A percentile compares a stretch with the other conserved stretches of the same genome.
These are phyloP conservation scores for Cyclostephanos tholiformis DNA, from an alignment of 108 stramenopile genomes.

Conservation along the genomic window DNA sequence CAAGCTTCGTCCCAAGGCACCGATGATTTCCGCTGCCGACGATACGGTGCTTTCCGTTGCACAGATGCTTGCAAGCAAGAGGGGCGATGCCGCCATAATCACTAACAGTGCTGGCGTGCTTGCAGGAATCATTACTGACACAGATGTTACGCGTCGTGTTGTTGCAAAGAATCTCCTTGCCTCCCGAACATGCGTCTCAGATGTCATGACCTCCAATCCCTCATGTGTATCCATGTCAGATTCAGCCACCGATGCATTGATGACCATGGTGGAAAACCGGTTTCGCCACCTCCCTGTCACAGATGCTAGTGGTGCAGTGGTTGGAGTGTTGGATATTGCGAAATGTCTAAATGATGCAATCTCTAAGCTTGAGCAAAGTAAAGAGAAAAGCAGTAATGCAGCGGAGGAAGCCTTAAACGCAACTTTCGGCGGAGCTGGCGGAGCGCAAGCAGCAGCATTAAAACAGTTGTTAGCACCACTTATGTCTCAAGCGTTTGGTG, in stretches of 20 bases:
- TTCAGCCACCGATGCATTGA: constrained; percentile 86
- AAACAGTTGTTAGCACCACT: constrained; percentile 69
- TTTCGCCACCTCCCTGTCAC: constrained; percentile 93
- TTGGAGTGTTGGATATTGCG: constrained; percentile 92
- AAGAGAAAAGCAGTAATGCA: constrained; percentile 55
- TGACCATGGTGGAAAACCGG: constrained; percentile 92
- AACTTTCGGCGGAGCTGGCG: constrained; percentile 57
- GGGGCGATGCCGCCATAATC: constrained; percentile 68
- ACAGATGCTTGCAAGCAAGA: constrained; percentile 67
- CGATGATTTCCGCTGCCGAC: constrained; percentile 45
- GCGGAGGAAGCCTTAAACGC: constrained; percentile 72
- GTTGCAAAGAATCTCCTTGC: constrained; percentile 76
- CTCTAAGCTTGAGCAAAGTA: constrained; percentile 79
- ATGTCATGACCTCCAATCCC: constrained; percentile 88
- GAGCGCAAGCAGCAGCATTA: constrained; percentile 69
- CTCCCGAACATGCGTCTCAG: constrained; percentile 55
- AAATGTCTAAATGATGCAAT: constrained; percentile 96
- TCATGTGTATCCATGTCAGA: constrained; percentile 82
- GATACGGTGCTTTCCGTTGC: constrained; percentile 62
- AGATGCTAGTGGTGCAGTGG: constrained; percentile 79
- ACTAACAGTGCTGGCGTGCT: constrained; percentile 59
- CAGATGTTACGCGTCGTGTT: constrained; percentile 73
- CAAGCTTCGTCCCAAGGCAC: constrained; percentile 82
- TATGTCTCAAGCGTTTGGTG: constrained; percentile 76
- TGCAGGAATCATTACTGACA: constrained; percentile 87